phyloP scores from a whole-genome alignment of 192 early-diverging fungal genomes.

The Phlyctochytrium arcticum region DNA sequence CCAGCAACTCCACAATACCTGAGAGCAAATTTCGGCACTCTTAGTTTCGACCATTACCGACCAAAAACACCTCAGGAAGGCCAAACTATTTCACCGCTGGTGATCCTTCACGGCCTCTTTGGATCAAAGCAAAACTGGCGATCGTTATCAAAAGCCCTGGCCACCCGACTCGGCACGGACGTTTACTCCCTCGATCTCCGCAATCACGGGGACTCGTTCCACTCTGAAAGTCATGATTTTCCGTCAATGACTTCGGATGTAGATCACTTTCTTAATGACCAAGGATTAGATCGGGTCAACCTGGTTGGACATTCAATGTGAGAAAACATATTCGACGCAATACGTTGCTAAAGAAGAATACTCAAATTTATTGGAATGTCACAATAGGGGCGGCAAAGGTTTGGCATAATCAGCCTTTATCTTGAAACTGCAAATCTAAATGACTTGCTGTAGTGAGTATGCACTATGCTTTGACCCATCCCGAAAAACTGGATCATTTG shows the following conservation, averaged over 20 bases:
- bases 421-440: too few relatives aligned
- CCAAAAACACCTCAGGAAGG: too few relatives aligned
- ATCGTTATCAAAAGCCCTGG: slow-evolving; percentile 71
- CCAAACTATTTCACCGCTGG: slow-evolving; percentile 15
- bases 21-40: too few relatives aligned
- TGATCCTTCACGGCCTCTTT: slow-evolving; percentile 86
- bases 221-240: slow-evolving; percentile 61
- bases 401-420: background rate
- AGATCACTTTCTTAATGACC: slow-evolving; percentile 57
- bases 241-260: slow-evolving; percentile 79
- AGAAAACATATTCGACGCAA: background rate
- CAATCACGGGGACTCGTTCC: slow-evolving; percentile 91
- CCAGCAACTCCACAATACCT: too few relatives aligned
- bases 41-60: background rate
- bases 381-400: slow-evolving; percentile 8
- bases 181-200: slow-evolving; percentile 80
- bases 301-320: slow-evolving; percentile 89
- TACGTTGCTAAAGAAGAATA: background rate
- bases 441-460: slow-evolving; percentile 40
- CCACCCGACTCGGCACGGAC: slow-evolving; percentile 54
- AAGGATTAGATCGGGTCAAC: slow-evolving; percentile 50
- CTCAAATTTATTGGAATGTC: background rate
- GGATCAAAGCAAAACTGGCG: slow-evolving; percentile 95
- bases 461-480: slow-evolving; percentile 31
- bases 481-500: slow-evolving; percentile 23